Base-by-base conservation (phyloP, 2,329 filamentous ascomycete species). In the Mycosphaerella arachidis region DNA sequence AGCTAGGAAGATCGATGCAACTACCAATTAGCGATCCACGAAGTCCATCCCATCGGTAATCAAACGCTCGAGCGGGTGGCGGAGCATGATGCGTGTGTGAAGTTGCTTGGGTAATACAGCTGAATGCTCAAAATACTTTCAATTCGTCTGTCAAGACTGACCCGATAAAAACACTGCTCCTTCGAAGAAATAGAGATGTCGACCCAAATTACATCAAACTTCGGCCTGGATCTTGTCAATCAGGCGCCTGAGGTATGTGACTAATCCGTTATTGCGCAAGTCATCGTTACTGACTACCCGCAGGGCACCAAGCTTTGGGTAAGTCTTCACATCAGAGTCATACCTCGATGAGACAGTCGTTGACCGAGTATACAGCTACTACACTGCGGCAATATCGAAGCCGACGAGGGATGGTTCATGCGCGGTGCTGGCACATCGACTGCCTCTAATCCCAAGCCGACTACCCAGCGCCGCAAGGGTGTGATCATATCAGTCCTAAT, bases 231-330 rank as follows among this genome's bases (percentile, higher is more conserved):
- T 51, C 29, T 65, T n/a, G 62, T 68, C 31, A 67, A 66, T 55
- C 60, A 67, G 55, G 67, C 66, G 4, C 65, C 67, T 10, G 53
- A 65, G 56, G 63, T 67, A 57, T 48, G 46, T 29, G 24, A 24
- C 24, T 24, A 3, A 24, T 24, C 24, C 24, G 6, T 16, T 12
- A 24, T 16, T 43, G 5, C 0, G 10, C 13, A 27, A 40, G 35
- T 3, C n/a, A 20, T 16, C 20, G n/a, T 35, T n/a, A 40, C 53
- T 55, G 48, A 57, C 52, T 1, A 52, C 24, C 51, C 6, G 31
- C 43, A 74, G 71, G 73, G 71, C 48, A 75, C 72, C 2, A 75
- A 74, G 58, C 55, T 75, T 64, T 75, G 71, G 71, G 71, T 72
- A 27, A n/a, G 58, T 18, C 1, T 2, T 24, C 24, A 3, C 24